Conservation (phyloP, 164 flowering plant species). For the Umbilicus rupestris region DNA sequence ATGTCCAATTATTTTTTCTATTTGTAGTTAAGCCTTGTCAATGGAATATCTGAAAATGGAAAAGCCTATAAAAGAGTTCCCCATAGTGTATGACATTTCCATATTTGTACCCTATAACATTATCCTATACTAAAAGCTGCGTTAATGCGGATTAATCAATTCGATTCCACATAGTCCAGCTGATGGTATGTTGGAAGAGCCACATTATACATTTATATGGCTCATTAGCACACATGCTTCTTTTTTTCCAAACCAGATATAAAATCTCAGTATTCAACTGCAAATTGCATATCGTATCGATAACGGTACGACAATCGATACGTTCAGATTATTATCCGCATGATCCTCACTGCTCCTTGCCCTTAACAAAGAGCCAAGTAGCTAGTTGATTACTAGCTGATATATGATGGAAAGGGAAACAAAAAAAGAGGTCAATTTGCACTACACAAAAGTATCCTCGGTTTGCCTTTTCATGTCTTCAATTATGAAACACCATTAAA, state of each 20-base stretch:
- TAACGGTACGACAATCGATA: too few species aligned
- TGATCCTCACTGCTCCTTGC: not conserved
- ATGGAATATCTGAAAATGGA: constrained; percentile 1
- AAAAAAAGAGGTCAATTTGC: not conserved
- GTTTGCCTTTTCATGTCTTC: constrained; percentile 1
- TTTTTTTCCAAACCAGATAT: too few species aligned
- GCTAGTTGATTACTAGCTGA: not conserved
- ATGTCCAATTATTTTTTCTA: not conserved
- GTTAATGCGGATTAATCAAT: not conserved
- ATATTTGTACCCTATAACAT: not conserved
- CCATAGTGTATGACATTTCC: constrained; percentile 1
- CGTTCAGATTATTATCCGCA: too few species aligned
- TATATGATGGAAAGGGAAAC: not conserved
- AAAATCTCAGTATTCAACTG: too few species aligned
- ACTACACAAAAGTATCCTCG: not conserved
- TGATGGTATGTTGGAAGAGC: not conserved
- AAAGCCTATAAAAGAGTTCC: not conserved
- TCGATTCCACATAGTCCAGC: not conserved
- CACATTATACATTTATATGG: not conserved
- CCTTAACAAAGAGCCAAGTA: not conserved
- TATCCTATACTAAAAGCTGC: not conserved
- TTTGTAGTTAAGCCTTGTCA: constrained; percentile 1
- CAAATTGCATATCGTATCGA: too few species aligned
- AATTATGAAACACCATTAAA: not conserved
- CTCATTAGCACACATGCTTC: too few species aligned